These are phyloP conservation scores for Termitomyces sp. DNA, from an alignment of 768 basidiomycete genomes.

Conservation along the genomic window DNA sequence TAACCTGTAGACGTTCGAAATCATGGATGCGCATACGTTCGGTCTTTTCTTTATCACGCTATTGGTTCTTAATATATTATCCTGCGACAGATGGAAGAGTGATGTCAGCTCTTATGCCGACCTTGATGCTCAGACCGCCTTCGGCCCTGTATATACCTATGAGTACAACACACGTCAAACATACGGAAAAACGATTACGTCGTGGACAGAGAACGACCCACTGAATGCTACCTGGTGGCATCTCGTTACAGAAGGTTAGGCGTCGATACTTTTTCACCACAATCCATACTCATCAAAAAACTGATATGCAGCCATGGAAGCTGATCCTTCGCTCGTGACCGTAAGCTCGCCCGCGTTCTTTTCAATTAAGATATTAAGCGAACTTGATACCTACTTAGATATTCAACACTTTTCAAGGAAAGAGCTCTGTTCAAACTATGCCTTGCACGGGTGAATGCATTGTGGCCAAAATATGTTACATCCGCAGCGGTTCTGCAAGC, in stretches of 20 bases:
- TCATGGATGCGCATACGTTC: constrained; percentile 74
- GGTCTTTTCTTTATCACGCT: constrained; percentile 16
- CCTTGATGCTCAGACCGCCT: constrained; percentile 49
- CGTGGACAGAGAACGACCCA: constrained; percentile 61
- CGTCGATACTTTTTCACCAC: background rate
- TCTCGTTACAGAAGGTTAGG: constrained; percentile 61
- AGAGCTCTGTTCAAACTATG: too few relatives aligned
- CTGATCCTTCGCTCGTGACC: constrained; percentile 50
- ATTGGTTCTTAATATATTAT: background rate
- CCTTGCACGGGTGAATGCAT: too few relatives aligned
- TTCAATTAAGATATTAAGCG: background rate
- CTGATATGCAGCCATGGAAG: constrained; percentile 46
- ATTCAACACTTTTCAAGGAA: constrained; percentile 36
- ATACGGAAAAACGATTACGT: constrained; percentile 52
- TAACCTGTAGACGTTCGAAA: constrained; percentile 59
- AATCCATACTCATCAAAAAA: background rate
- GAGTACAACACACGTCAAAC: constrained; percentile 71
- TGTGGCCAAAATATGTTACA: constrained; percentile 50
- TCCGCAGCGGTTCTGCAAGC: constrained; percentile 65
- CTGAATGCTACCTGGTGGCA: constrained; percentile 86
- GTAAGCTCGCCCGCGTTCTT: constrained; percentile 29
- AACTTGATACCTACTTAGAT: constrained; percentile 28
- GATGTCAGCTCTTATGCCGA: constrained; percentile 55
- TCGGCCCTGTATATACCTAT: constrained; percentile 57
- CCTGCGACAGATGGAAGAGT: constrained; percentile 48